These are phyloP conservation scores for Globomyces sp. DNA, from an alignment of 371 early-diverging fungal genomes.

Conservation along the genomic window DNA sequence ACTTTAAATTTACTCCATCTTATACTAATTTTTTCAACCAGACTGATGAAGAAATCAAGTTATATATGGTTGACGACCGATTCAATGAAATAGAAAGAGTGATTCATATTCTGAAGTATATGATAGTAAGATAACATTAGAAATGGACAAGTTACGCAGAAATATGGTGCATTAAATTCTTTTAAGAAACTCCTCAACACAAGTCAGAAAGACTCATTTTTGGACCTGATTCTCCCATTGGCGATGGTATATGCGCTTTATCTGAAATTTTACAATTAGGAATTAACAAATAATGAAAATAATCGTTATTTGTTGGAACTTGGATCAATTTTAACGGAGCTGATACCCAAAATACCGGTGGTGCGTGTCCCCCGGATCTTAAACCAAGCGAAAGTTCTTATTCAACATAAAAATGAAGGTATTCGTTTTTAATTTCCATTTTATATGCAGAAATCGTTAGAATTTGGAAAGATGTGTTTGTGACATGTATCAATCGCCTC, in stretches of 20 bases:
- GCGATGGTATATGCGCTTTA: too few species aligned
- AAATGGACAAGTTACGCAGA: not conserved
- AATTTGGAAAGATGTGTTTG: slow-evolving; percentile 12
- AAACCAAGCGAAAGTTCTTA: not conserved
- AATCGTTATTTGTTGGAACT: too few species aligned
- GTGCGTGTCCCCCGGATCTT: too few species aligned
- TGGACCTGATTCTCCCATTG: too few species aligned
- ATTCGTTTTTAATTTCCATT: too few species aligned
- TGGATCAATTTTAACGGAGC: too few species aligned
- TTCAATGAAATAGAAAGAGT: not conserved
- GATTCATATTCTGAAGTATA: not conserved
- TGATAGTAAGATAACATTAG: not conserved
- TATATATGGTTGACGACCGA: not conserved
- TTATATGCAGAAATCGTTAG: not conserved
- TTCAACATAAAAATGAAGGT: slow-evolving; percentile 4
- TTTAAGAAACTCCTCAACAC: too few species aligned
- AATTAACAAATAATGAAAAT: too few species aligned
- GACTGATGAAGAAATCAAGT: slow-evolving; percentile 11
- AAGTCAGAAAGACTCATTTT: too few species aligned
- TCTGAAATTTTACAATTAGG: too few species aligned
- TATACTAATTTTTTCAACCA: not conserved
- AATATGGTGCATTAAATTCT: not conserved
- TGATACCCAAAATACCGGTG: too few species aligned
- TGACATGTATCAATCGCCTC: not conserved
- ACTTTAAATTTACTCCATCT: too few species aligned